These are phyloP conservation scores for Sophora flavescens DNA, from an alignment of 306 rosid genomes.

Conservation along the genomic window DNA sequence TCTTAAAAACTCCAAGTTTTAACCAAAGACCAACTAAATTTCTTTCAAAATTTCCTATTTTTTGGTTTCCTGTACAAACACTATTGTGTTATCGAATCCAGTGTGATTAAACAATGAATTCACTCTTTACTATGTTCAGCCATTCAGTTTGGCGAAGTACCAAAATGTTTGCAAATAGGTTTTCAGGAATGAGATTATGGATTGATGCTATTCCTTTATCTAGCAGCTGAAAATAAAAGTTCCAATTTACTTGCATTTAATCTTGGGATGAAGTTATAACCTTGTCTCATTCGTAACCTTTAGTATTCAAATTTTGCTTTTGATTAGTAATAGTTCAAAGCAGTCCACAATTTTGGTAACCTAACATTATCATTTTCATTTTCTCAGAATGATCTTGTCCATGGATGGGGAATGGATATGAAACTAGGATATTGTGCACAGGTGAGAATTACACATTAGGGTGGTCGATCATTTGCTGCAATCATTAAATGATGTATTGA, in stretches of 20 bases:
- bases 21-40: neutral
- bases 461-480: neutral
- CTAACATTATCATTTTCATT: conserved; percentile 36
- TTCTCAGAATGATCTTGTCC: conserved; percentile 95
- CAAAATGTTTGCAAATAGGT: neutral
- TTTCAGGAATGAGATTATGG: conserved; percentile 1
- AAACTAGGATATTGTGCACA: conserved; percentile 97
- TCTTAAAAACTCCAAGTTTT: neutral
- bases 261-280: conserved; percentile 9
- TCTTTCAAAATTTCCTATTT: conserved; percentile 12
- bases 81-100: conserved; percentile 7
- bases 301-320: conserved; percentile 3
- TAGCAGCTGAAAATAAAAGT: too few relatives aligned
- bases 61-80: neutral
- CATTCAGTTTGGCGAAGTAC: conserved; percentile 1
- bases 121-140: neutral
- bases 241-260: neutral
- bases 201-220: neutral
- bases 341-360: conserved; percentile 19
- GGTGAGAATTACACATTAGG: conserved; percentile 56
- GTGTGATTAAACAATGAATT: neutral
- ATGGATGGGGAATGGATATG: conserved; percentile 99
- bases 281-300: conserved; percentile 13
- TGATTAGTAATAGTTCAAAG: conserved; percentile 37
- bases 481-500: neutral